Conservation (phyloP, 2,329 filamentous ascomycete genomes). For the Pseudocercospora ulei region DNA sequence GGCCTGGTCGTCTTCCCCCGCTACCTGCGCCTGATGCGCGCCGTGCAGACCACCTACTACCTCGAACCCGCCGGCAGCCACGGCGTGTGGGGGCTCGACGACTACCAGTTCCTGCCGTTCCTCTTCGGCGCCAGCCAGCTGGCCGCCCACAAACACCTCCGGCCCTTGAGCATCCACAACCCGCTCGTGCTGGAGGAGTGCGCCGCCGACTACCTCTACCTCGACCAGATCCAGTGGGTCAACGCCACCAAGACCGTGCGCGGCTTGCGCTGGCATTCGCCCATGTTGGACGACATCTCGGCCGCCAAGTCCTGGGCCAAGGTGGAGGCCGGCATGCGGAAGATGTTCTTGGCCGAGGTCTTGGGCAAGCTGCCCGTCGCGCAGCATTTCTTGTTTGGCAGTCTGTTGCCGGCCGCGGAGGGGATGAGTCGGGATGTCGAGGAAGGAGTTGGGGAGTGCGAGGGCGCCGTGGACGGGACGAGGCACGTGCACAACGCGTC, state of each 20-base stretch:
- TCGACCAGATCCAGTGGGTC: constrained; percentile 86
- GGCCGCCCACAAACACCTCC: constrained; percentile 56
- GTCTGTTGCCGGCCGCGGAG: constrained; percentile 65
- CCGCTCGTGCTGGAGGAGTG: constrained; percentile 79
- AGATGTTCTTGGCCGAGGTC: constrained; percentile 93
- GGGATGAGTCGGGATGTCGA: constrained; percentile 65
- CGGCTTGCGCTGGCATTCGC: constrained; percentile 87
- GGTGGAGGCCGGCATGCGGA: constrained; percentile 87
- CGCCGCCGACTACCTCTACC: constrained; percentile 71
- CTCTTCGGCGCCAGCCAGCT: constrained; percentile 44
- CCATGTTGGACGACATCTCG: constrained; percentile 97
- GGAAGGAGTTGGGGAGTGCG: constrained; percentile 47
- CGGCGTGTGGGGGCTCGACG: constrained; percentile 47
- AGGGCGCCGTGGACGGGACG: constrained; percentile 56
- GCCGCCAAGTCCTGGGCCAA: constrained; percentile 82
- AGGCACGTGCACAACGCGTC: constrained; percentile 49
- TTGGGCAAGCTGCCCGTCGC: constrained; percentile 89
- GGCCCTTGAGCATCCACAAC: constrained; percentile 63
- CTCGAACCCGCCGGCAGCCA: constrained; percentile 62
- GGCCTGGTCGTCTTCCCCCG: constrained; percentile 68
- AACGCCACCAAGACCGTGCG: constrained; percentile 95
- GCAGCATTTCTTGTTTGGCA: constrained; percentile 96
- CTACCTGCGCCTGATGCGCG: constrained; percentile 79
- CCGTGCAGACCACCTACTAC: constrained; percentile 84
- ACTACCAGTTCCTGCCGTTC: constrained; percentile 48